A percentile compares a stretch with the other conserved stretches of the same genome.
Conservation (phyloP, 2,329 filamentous ascomycete species). For the Venturia oleaginea region DNA sequence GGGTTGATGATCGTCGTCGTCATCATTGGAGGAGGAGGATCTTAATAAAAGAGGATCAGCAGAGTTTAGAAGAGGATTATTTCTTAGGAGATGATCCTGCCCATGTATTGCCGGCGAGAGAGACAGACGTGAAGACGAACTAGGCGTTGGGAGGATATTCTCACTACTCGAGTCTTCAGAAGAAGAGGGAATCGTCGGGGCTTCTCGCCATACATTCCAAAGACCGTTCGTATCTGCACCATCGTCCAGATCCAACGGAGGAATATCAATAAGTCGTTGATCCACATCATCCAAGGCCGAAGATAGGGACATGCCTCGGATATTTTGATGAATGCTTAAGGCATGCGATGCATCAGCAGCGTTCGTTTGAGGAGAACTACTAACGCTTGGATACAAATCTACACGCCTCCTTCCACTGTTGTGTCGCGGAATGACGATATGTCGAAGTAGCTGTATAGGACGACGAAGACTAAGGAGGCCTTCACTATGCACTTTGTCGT, state of each 20-base stretch:
- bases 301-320: neutral
- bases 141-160: neutral
- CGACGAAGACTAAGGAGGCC: neutral
- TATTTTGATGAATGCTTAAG: neutral
- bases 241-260: neutral
- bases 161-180: neutral
- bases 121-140: neutral
- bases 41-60: neutral
- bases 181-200: neutral
- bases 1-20: neutral
- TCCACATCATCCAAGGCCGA: neutral
- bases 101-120: neutral
- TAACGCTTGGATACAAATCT: neutral
- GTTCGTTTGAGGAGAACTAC: neutral
- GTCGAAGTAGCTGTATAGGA: neutral
- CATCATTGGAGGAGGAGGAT: neutral
- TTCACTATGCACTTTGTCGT: neutral
- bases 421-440: neutral
- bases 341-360: neutral
- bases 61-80: neutral
- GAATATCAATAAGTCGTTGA: neutral
- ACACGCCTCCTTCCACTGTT: neutral
- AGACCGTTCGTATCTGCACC: neutral
- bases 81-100: neutral
- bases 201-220: neutral